phyloP scores from a whole-genome alignment of 768 basidiomycete species.

The Trichaptum fuscoviolaceum region DNA sequence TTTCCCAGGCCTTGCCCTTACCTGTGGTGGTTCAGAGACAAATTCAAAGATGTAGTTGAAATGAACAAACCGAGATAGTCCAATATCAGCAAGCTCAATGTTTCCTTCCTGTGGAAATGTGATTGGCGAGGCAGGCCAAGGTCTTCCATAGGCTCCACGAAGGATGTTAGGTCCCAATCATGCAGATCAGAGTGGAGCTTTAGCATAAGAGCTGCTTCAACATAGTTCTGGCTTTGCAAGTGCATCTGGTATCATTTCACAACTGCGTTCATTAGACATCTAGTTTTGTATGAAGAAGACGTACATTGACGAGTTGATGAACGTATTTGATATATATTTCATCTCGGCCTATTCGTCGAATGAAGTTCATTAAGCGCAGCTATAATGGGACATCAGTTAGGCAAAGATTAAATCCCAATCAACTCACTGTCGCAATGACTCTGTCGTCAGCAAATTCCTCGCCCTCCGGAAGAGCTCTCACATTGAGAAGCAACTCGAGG shows the following conservation, averaged over 20 bases:
- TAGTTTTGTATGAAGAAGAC: constrained; percentile 16
- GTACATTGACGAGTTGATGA: constrained; percentile 86
- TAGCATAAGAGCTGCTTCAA: constrained; percentile 89
- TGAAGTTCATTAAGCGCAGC: constrained; percentile 91
- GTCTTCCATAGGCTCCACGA: constrained; percentile 85
- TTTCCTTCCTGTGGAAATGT: constrained; percentile 92
- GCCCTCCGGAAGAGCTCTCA: constrained; percentile 85
- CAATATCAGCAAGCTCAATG: constrained; percentile 84
- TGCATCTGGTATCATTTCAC: constrained; percentile 54
- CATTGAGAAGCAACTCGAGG: constrained; percentile 82
- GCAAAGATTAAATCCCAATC: constrained; percentile 1
- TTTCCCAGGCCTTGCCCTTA: constrained; percentile 97
- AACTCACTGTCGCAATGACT: constrained; percentile 77
- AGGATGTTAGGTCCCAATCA: constrained; percentile 79
- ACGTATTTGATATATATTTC: constrained; percentile 97
- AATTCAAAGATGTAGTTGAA: not conserved
- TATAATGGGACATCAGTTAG: constrained; percentile 21
- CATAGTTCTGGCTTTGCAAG: constrained; percentile 82
- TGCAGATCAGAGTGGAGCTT: constrained; percentile 93
- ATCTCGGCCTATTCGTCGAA: constrained; percentile 83
- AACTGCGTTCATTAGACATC: not conserved
- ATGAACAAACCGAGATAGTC: constrained; percentile 74
- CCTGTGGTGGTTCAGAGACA: constrained; percentile 38
- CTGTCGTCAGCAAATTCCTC: constrained; percentile 94
- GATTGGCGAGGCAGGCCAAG: constrained; percentile 88